These are phyloP conservation scores for Arachis hypogaea DNA, from an alignment of 306 rosid species.

Conservation along the genomic window DNA sequence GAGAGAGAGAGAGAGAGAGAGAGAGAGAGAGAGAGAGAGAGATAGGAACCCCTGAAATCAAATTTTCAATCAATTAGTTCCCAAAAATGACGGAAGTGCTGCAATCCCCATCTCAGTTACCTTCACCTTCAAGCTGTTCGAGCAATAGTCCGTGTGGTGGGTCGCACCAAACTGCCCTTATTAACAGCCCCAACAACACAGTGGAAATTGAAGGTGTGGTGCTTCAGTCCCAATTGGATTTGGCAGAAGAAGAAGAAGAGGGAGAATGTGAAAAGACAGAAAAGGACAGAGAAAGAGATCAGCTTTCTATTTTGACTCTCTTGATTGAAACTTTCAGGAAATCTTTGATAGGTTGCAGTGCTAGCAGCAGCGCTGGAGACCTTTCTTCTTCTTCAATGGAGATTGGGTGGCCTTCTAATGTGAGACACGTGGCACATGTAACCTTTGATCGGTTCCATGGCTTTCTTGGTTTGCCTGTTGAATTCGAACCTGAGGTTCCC, in stretches of 20 bases:
- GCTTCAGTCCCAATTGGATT: constrained; percentile 43
- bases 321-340: constrained; percentile 77
- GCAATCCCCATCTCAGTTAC: constrained; percentile 87
- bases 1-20: background rate
- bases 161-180: constrained; percentile 59
- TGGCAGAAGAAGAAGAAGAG: constrained; percentile 40
- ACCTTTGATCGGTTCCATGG: constrained; percentile 98
- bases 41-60: too few species aligned
- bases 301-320: constrained; percentile 72
- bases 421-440: constrained; percentile 92
- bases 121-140: constrained; percentile 89
- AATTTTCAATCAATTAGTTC: too few species aligned
- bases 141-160: constrained; percentile 47
- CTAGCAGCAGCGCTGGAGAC: constrained; percentile 40
- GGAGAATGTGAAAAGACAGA: constrained; percentile 55
- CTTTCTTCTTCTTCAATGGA: constrained; percentile 77
- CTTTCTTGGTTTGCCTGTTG: constrained; percentile 95
- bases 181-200: constrained; percentile 50
- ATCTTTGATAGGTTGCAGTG: constrained; percentile 82
- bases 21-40: too few species aligned
- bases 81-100: constrained; percentile 77
- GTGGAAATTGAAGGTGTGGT: constrained; percentile 42
- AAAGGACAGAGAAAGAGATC: constrained; percentile 78
- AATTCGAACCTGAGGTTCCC: constrained; percentile 94
- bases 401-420: constrained; percentile 97